Conservation (phyloP, 352 stramenopile species). For the Nothophytophthora sp. region DNA sequence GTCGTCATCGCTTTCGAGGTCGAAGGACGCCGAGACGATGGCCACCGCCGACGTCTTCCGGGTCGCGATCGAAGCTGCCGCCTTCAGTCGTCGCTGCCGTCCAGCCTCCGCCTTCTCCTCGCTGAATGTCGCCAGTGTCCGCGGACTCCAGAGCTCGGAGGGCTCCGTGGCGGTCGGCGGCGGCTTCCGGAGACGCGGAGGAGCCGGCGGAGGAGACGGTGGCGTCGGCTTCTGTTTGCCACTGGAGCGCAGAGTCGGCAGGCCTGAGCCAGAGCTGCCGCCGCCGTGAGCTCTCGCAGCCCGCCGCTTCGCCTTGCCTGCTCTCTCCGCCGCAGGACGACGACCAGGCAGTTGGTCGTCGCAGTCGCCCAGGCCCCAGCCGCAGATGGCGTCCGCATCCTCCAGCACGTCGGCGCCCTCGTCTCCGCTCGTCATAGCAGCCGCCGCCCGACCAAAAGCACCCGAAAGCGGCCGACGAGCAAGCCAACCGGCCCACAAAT, state of each 20-base stretch:
- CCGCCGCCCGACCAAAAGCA: not conserved
- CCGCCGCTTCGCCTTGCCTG: slow-evolving; percentile 1
- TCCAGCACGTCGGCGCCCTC: slow-evolving; percentile 7
- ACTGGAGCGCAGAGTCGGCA: not conserved
- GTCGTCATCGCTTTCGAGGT: slow-evolving; percentile 7
- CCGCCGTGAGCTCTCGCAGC: slow-evolving; percentile 1
- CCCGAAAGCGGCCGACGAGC: slow-evolving; percentile 7
- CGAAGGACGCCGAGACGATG: slow-evolving; percentile 19
- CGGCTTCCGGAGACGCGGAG: no score
- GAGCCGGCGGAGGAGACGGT: no score
- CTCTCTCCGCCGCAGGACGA: not conserved
- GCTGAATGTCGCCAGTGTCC: not conserved
- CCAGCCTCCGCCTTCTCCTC: slow-evolving; percentile 18
- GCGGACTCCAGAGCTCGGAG: no score
- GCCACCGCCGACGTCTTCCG: slow-evolving; percentile 8
- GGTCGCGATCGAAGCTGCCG: slow-evolving; percentile 11
- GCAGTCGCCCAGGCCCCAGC: slow-evolving; percentile 24
- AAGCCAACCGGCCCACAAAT: slow-evolving; percentile 12
- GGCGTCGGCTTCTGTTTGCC: no score
- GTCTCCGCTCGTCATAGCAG: slow-evolving; percentile 2
- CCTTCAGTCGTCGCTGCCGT: slow-evolving; percentile 18
- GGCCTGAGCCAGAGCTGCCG: not conserved
- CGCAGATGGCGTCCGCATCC: slow-evolving; percentile 19
- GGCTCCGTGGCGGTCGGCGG: no score
- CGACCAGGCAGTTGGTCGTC: slow-evolving; percentile 14